These are phyloP conservation scores for Boletellus deceptivus DNA, from an alignment of 1,284 basidiomycete genomes.

Conservation along the genomic window DNA sequence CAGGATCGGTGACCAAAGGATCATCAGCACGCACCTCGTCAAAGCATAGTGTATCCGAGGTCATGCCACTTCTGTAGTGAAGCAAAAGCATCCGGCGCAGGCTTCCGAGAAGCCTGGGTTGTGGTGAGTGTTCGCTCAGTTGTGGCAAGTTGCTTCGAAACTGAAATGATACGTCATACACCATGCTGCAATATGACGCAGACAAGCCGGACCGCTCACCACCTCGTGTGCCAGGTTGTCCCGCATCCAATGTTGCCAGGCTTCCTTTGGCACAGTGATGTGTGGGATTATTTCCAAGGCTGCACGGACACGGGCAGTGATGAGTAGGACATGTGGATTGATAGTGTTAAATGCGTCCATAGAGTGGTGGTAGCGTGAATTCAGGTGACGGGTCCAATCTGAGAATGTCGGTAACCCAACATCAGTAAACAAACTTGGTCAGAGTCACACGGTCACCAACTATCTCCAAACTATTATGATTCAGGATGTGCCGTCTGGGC, in stretches of 20 bases:
- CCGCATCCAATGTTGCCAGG: not conserved
- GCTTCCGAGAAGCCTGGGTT: not conserved
- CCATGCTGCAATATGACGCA: too few species aligned
- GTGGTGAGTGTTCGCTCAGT: not conserved
- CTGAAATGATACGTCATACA: too few species aligned
- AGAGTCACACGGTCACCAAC: too few species aligned
- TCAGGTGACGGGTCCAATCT: too few species aligned
- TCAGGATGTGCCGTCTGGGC: too few species aligned
- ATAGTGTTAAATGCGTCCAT: not conserved
- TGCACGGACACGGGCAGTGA: not conserved
- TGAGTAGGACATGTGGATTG: not conserved
- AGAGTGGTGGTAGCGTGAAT: too few species aligned
- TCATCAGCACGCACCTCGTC: not conserved
- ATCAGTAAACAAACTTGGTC: too few species aligned
- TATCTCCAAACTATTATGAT: too few species aligned
- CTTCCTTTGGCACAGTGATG: not conserved
- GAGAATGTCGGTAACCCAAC: too few species aligned
- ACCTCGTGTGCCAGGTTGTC: not conserved
- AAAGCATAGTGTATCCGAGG: not conserved
- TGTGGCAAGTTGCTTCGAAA: not conserved
- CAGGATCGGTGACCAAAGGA: not conserved
- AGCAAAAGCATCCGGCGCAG: not conserved
- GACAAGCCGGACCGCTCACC: too few species aligned
- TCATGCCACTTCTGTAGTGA: not conserved
- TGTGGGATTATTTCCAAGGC: not conserved